Evolutionary conservation across 192 early-diverging fungal genomes (phyloP).

Genomic region (Entomortierella parvispora): DNA sequence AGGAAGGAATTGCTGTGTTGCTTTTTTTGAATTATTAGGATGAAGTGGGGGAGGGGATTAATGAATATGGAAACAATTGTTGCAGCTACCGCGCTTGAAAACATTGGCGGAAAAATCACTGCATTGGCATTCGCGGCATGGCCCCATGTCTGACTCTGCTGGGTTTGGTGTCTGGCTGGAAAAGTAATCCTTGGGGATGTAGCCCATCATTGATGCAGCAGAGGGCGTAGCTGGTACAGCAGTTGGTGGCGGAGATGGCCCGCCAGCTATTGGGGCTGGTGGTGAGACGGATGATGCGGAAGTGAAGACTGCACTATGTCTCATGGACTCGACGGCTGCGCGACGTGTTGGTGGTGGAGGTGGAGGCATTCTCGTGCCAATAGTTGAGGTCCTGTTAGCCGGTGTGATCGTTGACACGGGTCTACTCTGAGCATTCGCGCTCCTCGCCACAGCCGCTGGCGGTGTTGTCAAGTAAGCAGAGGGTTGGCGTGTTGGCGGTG

Average conservation of each 20-base stretch:
- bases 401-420: slow-evolving; percentile 18
- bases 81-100: slow-evolving; percentile 81
- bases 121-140: slow-evolving; percentile 77
- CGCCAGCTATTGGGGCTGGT: slow-evolving; percentile 20
- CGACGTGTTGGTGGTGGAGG: slow-evolving; percentile 47
- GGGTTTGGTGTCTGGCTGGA: slow-evolving; percentile 17
- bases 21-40: slow-evolving; percentile 1
- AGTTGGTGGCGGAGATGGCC: slow-evolving; percentile 43
- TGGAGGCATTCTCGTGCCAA: slow-evolving; percentile 51
- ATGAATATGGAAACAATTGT: slow-evolving; percentile 86
- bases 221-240: slow-evolving; percentile 47
- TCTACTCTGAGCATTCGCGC: slow-evolving; percentile 16
- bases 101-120: slow-evolving; percentile 78
- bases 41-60: slow-evolving; percentile 1
- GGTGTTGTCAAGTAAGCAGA: slow-evolving; percentile 28
- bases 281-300: slow-evolving; percentile 13
- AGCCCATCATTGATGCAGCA: slow-evolving; percentile 54
- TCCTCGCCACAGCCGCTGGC: not conserved
- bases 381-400: slow-evolving; percentile 21
- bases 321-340: slow-evolving; percentile 24
- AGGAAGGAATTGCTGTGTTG: not conserved
- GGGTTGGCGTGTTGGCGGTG: slow-evolving; percentile 47
- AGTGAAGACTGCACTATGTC: slow-evolving; percentile 44
- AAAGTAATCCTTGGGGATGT: slow-evolving; percentile 55
- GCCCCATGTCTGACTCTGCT: slow-evolving; percentile 31